phyloP scores from a whole-genome alignment of 1,284 basidiomycete genomes.

The Ustilago lituana region DNA sequence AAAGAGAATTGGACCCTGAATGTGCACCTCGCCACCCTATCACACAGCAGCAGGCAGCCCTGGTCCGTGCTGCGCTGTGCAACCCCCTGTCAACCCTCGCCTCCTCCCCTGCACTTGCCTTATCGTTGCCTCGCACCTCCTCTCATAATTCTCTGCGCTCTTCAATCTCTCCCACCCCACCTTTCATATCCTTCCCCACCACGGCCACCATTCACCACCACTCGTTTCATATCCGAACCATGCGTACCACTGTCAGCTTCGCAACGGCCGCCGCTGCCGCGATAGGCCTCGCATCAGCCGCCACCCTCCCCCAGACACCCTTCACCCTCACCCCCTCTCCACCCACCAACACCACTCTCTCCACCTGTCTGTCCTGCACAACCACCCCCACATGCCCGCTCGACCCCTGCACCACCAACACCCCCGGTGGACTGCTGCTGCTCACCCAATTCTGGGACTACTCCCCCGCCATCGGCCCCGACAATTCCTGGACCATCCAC shows the following conservation, averaged over 20 bases:
- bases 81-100: too few species aligned
- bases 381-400: constrained; percentile 14
- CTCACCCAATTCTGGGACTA: constrained; percentile 56
- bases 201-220: neutral
- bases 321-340: constrained; percentile 13
- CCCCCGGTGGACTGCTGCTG: constrained; percentile 49
- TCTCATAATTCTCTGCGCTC: constrained; percentile 1
- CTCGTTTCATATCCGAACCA: too few species aligned
- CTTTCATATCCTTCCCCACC: neutral
- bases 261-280: too few species aligned
- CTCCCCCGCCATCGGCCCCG: constrained; percentile 45
- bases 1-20: too few species aligned
- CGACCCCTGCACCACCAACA: constrained; percentile 46
- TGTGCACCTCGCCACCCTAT: too few species aligned
- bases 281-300: constrained; percentile 1
- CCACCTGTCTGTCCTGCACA: constrained; percentile 34
- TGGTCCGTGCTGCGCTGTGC: too few species aligned
- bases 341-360: neutral
- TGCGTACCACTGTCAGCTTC: neutral
- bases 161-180: neutral
- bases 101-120: too few species aligned
- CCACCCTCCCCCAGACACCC: constrained; percentile 11
- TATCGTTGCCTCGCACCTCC: too few species aligned
- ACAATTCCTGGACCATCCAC: constrained; percentile 51
- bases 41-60: too few species aligned